Evolutionary conservation across 139 green algal genomes (phyloP).

Genomic region (Chlamydomonas incerta): DNA sequence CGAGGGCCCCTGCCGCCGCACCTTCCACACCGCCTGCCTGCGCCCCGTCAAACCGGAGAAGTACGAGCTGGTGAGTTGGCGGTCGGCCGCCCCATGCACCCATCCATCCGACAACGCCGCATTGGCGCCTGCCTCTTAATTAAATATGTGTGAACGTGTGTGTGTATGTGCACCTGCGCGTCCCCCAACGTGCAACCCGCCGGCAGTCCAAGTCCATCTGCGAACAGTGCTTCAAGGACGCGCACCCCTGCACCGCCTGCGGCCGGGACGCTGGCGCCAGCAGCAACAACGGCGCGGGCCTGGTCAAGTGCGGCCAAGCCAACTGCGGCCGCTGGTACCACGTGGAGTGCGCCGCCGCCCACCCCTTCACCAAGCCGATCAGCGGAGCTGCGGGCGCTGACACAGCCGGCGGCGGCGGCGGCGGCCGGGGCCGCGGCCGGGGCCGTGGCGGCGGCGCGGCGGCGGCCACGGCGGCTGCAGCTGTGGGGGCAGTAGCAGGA

Average conservation of each 20-base stretch:
- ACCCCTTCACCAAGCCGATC: conserved; percentile 11
- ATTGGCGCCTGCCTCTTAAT: no score
- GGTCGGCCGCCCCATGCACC: no score
- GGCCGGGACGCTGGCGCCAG: conserved; percentile 10
- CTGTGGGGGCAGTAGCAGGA: no score
- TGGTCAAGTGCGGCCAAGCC: conserved; percentile 55
- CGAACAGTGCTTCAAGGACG: conserved; percentile 22
- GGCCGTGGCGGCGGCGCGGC: neutral
- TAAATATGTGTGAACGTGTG: no score
- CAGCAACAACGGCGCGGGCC: neutral
- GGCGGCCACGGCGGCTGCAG: neutral
- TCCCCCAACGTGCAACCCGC: no score
- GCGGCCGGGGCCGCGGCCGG: conserved; percentile 1
- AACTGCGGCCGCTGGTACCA: conserved; percentile 58
- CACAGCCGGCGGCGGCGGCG: conserved; percentile 4
- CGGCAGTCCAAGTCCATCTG: conserved; percentile 5
- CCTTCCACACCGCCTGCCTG: conserved; percentile 28
- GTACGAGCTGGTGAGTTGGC: conserved; percentile 42
- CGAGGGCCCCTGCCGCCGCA: conserved; percentile 22
- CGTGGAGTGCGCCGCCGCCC: conserved; percentile 13
- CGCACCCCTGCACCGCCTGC: conserved; percentile 46
- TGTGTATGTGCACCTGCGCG: no score
- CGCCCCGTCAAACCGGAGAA: conserved; percentile 14
- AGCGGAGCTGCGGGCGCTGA: neutral
- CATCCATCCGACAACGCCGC: no score